Conservation (phyloP, 2,329 filamentous ascomycete genomes). For the Diaporthe sp. region DNA sequence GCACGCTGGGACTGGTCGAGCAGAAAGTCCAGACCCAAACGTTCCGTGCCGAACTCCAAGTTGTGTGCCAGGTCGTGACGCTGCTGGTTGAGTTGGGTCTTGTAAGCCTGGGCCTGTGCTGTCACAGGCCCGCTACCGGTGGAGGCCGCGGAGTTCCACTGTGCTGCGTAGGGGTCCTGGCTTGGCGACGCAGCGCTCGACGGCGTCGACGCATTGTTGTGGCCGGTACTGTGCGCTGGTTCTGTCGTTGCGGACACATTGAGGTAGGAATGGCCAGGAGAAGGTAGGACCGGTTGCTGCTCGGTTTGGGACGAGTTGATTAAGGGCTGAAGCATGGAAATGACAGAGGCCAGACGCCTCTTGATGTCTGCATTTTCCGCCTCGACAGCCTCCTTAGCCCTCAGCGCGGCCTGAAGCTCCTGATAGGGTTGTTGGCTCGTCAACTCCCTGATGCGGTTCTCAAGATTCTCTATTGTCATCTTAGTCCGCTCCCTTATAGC, state of each 20-base stretch:
- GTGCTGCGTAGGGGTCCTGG: constrained; percentile 47
- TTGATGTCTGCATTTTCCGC: constrained; percentile 86
- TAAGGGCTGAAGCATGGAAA: constrained; percentile 75
- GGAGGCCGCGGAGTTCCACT: constrained; percentile 46
- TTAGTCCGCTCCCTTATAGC: constrained; percentile 88
- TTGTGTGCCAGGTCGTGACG: constrained; percentile 66
- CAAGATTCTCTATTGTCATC: constrained; percentile 81
- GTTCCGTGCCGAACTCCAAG: constrained; percentile 74
- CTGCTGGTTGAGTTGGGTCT: constrained; percentile 60
- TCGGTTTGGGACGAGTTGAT: constrained; percentile 53
- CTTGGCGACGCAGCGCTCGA: constrained; percentile 55
- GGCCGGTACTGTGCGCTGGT: constrained; percentile 44
- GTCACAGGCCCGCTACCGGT: constrained; percentile 41
- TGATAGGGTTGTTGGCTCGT: constrained; percentile 86
- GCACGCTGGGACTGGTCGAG: constrained; percentile 72
- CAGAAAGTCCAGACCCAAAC: constrained; percentile 80
- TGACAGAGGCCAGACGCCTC: constrained; percentile 74
- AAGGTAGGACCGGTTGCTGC: constrained; percentile 37
- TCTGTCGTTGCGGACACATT: constrained; percentile 44
- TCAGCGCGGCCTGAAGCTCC: constrained; percentile 82
- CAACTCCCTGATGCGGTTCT: constrained; percentile 80
- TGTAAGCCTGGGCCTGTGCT: constrained; percentile 44
- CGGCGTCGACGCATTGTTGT: constrained; percentile 55
- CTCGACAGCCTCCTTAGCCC: constrained; percentile 82
- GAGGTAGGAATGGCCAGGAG: constrained; percentile 48